Evolutionary conservation across 148 eudicot species (phyloP), one percentile per base, ranked within the genome.

Genomic region (Persicaria tinctoria): DNA sequence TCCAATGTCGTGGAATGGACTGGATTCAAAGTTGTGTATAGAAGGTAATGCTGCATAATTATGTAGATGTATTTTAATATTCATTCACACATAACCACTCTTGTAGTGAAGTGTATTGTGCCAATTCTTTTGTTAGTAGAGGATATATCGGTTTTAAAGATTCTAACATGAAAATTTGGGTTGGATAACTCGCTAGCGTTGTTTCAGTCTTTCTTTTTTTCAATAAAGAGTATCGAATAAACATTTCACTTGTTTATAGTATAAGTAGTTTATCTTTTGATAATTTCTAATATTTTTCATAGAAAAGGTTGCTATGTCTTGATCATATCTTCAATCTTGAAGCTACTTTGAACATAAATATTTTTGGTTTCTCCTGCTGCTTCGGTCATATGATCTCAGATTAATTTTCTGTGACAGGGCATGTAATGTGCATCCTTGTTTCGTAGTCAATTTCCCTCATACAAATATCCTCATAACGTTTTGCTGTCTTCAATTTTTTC

Each of bases 1-100:
- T 95, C 96, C 79, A 92, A 95, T 82, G 90, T 95, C 77, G 97
- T 95, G 60, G 98, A 95, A 71, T 95, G 98, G 97, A 86, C 84
- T 83, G 98, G 98, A 51, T 89, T 80, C 72, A 95, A 95, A 86
- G 91, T 90, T 77, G 98, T 90, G 76, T 95, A 95, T 79, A 86
- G 91, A 82, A 92, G 98, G 98, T 92, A 78, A 48, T 47, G 17
- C 13, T 70, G 6, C 10, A 48, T 70, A n/a, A 9, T 10, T 47
- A 12, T 71, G 55, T 2, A 71, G 54, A 48, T 70, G 32, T 9
- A 10, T 53, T 53, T 48, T 48, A 7, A 5, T 66, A 17, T 66
- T 12, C 23, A 38, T 38, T n/a, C 5, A 66, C 70, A 38, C 41
- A 5, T 41, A 46, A 66, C 41, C n/a, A 13, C 47, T 66, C 32